Percentiles rank a stretch among this genome's conserved stretches.
These are phyloP conservation scores for Grosmannia clavigera DNA, from an alignment of 2,329 filamentous ascomycete genomes.

Conservation along the genomic window DNA sequence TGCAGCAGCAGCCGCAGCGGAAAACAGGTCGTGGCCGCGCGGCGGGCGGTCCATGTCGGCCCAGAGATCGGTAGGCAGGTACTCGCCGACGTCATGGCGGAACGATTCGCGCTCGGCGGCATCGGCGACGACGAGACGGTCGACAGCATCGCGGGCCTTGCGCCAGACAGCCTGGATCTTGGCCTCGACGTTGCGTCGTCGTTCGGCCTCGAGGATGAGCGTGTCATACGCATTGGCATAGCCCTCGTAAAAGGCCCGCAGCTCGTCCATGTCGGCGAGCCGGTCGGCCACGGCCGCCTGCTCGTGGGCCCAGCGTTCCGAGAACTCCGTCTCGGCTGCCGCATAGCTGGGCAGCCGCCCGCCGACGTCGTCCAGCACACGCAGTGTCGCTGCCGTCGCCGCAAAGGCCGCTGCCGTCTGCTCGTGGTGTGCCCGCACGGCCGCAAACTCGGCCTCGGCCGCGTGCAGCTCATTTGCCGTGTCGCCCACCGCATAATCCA, in stretches of 20 bases:
- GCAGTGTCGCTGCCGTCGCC: conserved; percentile 50
- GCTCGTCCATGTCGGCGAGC: conserved; percentile 62
- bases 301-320: conserved; percentile 60
- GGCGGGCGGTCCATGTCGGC: conserved; percentile 55
- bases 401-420: conserved; percentile 41
- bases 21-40: conserved; percentile 33
- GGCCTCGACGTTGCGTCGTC: conserved; percentile 60
- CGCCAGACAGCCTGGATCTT: conserved; percentile 62
- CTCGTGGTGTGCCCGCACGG: conserved; percentile 51
- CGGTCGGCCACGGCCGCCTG: conserved; percentile 54
- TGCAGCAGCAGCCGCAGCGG: not conserved
- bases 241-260: conserved; percentile 74
- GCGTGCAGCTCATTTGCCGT: conserved; percentile 63
- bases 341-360: conserved; percentile 53
- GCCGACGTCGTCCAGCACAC: conserved; percentile 55
- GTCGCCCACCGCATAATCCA: conserved; percentile 53
- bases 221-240: conserved; percentile 78
- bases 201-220: conserved; percentile 70
- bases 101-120: conserved; percentile 63
- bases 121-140: conserved; percentile 64
- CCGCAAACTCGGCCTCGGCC: conserved; percentile 61
- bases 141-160: conserved; percentile 65
- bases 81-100: conserved; percentile 71
- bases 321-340: conserved; percentile 51
- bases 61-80: conserved; percentile 80